phyloP scores from a whole-genome alignment of 1,284 basidiomycete genomes.

The Lignosus rhinocerotis region DNA sequence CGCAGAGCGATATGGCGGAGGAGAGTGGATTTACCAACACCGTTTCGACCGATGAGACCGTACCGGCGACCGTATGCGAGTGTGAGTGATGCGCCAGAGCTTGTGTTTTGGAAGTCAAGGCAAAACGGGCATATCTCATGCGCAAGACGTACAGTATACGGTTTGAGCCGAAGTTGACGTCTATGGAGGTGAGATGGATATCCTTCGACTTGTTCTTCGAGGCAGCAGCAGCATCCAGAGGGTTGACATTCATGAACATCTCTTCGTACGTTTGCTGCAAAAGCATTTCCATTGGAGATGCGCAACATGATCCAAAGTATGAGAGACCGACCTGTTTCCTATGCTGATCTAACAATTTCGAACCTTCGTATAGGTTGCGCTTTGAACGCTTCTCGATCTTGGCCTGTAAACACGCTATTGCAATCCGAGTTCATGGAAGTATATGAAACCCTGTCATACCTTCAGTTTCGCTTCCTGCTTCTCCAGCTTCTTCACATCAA shows the following conservation, averaged over 20 bases:
- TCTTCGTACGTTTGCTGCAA: slow-evolving; percentile 92
- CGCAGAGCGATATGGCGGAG: slow-evolving; percentile 94
- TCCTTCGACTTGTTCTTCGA: slow-evolving; percentile 97
- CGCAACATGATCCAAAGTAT: slow-evolving; percentile 10
- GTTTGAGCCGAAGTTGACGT: slow-evolving; percentile 93
- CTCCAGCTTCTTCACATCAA: slow-evolving; percentile 97
- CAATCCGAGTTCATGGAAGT: background rate
- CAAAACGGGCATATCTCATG: background rate
- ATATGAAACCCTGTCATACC: slow-evolving; percentile 37
- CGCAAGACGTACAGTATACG: slow-evolving; percentile 77
- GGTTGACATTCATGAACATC: slow-evolving; percentile 99
- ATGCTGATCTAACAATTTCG: slow-evolving; percentile 91
- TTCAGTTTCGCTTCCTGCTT: slow-evolving; percentile 98
- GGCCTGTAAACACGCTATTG: slow-evolving; percentile 50
- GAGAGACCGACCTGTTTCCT: slow-evolving; percentile 70
- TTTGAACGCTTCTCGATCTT: slow-evolving; percentile 96
- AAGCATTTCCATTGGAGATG: background rate
- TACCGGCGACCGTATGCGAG: slow-evolving; percentile 89
- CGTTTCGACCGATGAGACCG: slow-evolving; percentile 84
- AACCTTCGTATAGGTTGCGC: slow-evolving; percentile 87
- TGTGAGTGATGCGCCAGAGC: slow-evolving; percentile 82
- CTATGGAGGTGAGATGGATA: slow-evolving; percentile 93
- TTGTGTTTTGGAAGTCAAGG: slow-evolving; percentile 31
- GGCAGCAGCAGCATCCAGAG: slow-evolving; percentile 78
- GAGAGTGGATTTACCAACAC: slow-evolving; percentile 98